phyloP scores from a whole-genome alignment of 2,329 filamentous ascomycete species.

The Verticillium nonalfalfae region DNA sequence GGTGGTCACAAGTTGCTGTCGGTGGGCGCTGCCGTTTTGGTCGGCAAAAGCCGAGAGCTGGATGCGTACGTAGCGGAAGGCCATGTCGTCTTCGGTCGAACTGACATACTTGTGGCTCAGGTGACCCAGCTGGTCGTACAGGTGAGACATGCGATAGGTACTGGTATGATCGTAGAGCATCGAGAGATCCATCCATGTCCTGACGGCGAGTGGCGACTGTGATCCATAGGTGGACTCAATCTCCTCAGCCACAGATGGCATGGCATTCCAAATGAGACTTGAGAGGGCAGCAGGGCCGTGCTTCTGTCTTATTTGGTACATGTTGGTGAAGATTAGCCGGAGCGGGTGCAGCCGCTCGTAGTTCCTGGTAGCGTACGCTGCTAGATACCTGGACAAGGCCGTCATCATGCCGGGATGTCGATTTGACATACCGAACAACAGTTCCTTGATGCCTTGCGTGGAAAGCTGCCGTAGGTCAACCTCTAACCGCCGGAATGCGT shows the following conservation, averaged over 20 bases:
- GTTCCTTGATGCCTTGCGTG: slow-evolving; percentile 34
- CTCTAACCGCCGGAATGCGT: slow-evolving; percentile 35
- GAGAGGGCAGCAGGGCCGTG: slow-evolving; percentile 35
- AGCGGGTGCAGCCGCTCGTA: slow-evolving; percentile 35
- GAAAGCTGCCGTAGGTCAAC: slow-evolving; percentile 34
- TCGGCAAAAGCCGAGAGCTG: background rate
- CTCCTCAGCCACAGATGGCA: slow-evolving; percentile 34
- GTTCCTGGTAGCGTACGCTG: slow-evolving; percentile 35
- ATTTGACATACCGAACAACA: slow-evolving; percentile 35
- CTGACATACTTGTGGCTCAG: slow-evolving; percentile 23
- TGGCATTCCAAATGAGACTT: slow-evolving; percentile 33
- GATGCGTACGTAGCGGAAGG: slow-evolving; percentile 24
- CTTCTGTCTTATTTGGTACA: slow-evolving; percentile 39
- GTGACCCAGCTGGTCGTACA: slow-evolving; percentile 28
- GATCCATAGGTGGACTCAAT: slow-evolving; percentile 36
- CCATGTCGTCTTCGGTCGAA: slow-evolving; percentile 24
- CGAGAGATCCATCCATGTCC: slow-evolving; percentile 34
- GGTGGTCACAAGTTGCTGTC: slow-evolving; percentile 18
- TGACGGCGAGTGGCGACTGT: slow-evolving; percentile 34
- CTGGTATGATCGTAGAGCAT: slow-evolving; percentile 30
- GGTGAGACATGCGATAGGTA: slow-evolving; percentile 26
- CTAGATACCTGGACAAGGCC: slow-evolving; percentile 37
- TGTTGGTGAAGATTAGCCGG: slow-evolving; percentile 32
- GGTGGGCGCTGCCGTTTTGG: background rate
- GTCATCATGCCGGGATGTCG: slow-evolving; percentile 37